These are phyloP conservation scores for Triadica sebifera DNA, from an alignment of 345 rosid genomes.

Conservation along the genomic window DNA sequence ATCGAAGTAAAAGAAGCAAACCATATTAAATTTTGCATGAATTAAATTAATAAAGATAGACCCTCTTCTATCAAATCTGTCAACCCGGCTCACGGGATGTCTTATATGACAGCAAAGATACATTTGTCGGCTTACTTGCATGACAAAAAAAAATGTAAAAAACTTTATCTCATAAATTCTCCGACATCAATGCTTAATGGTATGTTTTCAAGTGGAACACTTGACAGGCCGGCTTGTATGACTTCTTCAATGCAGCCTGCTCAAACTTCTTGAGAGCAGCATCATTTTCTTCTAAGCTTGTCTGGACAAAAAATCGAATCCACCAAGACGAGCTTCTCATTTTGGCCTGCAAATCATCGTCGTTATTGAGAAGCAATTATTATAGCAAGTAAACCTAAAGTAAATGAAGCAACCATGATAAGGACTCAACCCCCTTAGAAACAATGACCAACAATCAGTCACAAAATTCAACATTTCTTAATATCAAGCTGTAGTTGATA, in stretches of 20 bases:
- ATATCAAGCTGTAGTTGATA: background rate
- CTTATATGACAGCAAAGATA: background rate
- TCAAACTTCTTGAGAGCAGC: constrained; percentile 25
- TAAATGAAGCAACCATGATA: background rate
- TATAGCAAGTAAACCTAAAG: background rate
- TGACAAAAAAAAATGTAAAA: constrained; percentile 2
- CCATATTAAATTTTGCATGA: background rate
- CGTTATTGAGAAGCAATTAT: background rate
- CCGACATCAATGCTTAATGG: background rate
- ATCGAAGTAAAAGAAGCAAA: background rate
- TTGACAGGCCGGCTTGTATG: constrained; percentile 23
- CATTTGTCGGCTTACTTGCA: background rate
- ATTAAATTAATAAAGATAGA: background rate
- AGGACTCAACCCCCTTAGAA: background rate
- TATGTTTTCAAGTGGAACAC: constrained; percentile 22
- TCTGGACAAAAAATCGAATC: constrained; percentile 43
- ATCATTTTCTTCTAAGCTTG: constrained; percentile 40
- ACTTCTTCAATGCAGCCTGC: constrained; percentile 36
- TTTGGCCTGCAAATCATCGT: constrained; percentile 32
- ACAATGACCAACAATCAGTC: background rate
- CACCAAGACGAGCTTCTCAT: constrained; percentile 53
- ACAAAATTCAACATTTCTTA: background rate
- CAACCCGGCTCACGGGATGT: background rate
- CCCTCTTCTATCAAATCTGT: background rate
- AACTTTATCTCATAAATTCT: background rate